A percentile compares a stretch with the other conserved stretches of the same genome.
phyloP scores from a whole-genome alignment of 805 yeast species.

The Saturnispora diversa region DNA sequence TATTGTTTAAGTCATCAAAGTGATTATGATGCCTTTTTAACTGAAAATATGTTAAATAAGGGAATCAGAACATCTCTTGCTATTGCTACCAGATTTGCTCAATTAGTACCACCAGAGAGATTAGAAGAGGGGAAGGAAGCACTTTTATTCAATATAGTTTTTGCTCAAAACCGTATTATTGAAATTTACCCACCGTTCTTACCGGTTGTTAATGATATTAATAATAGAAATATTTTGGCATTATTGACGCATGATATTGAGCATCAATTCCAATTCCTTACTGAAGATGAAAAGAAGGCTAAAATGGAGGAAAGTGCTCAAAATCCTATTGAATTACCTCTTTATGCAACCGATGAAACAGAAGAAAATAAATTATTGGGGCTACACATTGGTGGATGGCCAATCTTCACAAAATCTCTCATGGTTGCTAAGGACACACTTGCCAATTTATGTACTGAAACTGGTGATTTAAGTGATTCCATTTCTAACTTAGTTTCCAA shows the following conservation, averaged over 20 bases:
- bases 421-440: conserved; percentile 22
- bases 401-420: conserved; percentile 20
- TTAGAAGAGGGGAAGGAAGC: conserved; percentile 19
- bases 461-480: conserved; percentile 20
- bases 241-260: conserved; percentile 14
- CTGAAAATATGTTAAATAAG: conserved; percentile 15
- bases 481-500: conserved; percentile 16
- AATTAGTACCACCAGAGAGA: conserved; percentile 19
- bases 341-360: conserved; percentile 19
- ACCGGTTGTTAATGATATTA: conserved; percentile 16
- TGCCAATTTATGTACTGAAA: conserved; percentile 22
- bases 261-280: conserved; percentile 7
- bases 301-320: conserved; percentile 15
- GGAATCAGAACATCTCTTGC: conserved; percentile 18
- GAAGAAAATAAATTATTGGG: conserved; percentile 19
- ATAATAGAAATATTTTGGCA: conserved; percentile 14
- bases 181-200: conserved; percentile 24
- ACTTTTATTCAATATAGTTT: conserved; percentile 19
- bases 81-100: conserved; percentile 21
- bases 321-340: conserved; percentile 18
- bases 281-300: conserved; percentile 9
- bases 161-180: conserved; percentile 21
- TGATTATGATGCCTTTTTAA: conserved; percentile 8
- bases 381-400: conserved; percentile 25
- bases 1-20: conserved; percentile 12